Percentiles rank a stretch among this genome's conserved stretches.
Evolutionary conservation across 768 basidiomycete species (phyloP).

Genomic region (Suillus plorans): DNA sequence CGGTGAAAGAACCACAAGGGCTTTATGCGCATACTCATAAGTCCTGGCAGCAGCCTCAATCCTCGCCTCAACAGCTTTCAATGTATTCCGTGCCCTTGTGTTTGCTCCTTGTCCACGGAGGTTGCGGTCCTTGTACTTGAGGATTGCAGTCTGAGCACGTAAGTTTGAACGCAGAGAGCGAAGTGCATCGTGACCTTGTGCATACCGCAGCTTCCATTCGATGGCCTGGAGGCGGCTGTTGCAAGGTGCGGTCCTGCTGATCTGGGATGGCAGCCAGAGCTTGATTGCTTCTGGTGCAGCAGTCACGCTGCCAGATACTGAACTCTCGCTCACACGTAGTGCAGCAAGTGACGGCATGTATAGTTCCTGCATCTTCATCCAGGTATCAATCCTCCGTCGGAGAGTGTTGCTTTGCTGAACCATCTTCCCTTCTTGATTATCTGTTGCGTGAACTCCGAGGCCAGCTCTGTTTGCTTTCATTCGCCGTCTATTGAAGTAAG

Average conservation of each 20-base stretch:
- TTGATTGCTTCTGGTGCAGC: background rate
- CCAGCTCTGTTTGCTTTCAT: background rate
- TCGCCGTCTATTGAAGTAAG: background rate
- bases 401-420: background rate
- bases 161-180: background rate
- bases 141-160: background rate
- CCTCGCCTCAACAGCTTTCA: background rate
- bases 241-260: background rate
- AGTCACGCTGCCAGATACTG: background rate
- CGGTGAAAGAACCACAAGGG: background rate
- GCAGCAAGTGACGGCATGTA: background rate
- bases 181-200: background rate
- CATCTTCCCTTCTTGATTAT: background rate
- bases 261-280: background rate
- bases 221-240: background rate
- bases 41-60: background rate
- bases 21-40: background rate
- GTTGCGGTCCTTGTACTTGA: background rate
- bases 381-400: background rate
- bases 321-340: background rate
- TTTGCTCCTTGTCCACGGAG: background rate
- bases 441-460: background rate
- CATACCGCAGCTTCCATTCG: background rate
- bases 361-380: background rate
- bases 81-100: background rate